Evolutionary conservation across 2,329 filamentous ascomycete genomes (phyloP).

Genomic region (Fusarium palustre): DNA sequence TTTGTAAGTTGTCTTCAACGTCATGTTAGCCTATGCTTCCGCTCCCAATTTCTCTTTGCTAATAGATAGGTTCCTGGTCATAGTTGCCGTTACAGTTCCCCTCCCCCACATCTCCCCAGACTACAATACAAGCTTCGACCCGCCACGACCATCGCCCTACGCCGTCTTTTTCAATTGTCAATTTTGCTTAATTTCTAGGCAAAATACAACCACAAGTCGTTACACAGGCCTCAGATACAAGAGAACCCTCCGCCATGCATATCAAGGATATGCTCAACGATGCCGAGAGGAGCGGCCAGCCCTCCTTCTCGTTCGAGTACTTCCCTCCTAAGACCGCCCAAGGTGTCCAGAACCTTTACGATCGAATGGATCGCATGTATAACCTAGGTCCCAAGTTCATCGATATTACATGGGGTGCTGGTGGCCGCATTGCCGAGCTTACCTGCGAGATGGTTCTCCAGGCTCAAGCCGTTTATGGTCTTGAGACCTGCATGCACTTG

Average conservation of each 20-base stretch:
- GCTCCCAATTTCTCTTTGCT: constrained; percentile 20
- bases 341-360: constrained; percentile 98
- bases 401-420: constrained; percentile 98
- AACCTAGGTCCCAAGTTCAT: constrained; percentile 93
- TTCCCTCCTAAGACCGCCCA: constrained; percentile 98
- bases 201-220: constrained; percentile 6
- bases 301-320: constrained; percentile 99
- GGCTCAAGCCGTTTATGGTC: constrained; percentile 91
- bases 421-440: constrained; percentile 88
- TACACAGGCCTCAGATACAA: background rate
- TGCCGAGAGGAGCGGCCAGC: constrained; percentile 80
- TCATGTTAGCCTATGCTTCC: background rate
- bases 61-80: constrained; percentile 15
- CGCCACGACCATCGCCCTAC: constrained; percentile 13
- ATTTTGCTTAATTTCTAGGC: background rate
- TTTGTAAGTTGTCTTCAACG: constrained; percentile 18
- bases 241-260: constrained; percentile 72
- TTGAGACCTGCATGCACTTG: constrained; percentile 99
- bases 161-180: background rate
- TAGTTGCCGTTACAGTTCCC: constrained; percentile 29
- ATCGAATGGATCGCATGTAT: constrained; percentile 99
- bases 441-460: constrained; percentile 98
- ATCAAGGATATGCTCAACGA: constrained; percentile 91
- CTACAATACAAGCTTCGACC: constrained; percentile 32
- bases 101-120: constrained; percentile 31